Evolutionary conservation across 2,329 filamentous ascomycete genomes (phyloP), one percentile per base, ranked within the genome.

Genomic region (Sarocladium strictum): DNA sequence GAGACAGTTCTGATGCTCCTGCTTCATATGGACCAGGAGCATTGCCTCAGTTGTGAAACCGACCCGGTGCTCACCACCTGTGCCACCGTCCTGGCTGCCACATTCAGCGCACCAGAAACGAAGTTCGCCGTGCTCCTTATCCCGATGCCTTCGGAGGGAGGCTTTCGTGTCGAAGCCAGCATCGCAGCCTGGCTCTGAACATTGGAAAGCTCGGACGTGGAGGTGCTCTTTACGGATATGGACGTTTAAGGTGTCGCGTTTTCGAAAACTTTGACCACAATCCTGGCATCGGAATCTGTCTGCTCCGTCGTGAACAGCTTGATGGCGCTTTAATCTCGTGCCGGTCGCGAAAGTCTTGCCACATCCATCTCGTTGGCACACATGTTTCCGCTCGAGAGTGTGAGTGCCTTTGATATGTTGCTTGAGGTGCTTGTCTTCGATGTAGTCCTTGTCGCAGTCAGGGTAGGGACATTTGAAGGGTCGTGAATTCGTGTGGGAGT

Each of bases 341-440:
- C 85, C 85, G 0, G 89, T 96, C 51, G 89, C 80, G 65, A 97
- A 97, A 32, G 80, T 84, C 74, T 93, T 94, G 52, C 77, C 83
- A 65, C 93, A 97, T 5, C 78, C 84, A 14, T 82, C 76, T 63
- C 83, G 83, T n/a, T 79, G 74, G 71, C 92, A 97, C 24, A 79
- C 69, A 67, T 90, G 86, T 47, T 84, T 80, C 56, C 86, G 80
- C 59, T 90, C 79, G 54, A 83, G 76, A 19, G 81, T 86, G 67
- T 97, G 93, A 11, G 86, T 85, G 54, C 87, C 88, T 66, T 92
- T 91, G 64, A 95, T 72, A 67, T 97, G 93, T 60, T 91, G 86
- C 57, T 87, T 85, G 17, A 97, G 77, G 70, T 97, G 91, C 62
- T 93, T 93, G 60, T 90, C 83, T 58, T 94, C 89, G 14, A 90